A percentile compares a stretch with the other conserved stretches of the same genome.
These are phyloP conservation scores for Macrocybe gigantea DNA, from an alignment of 768 basidiomycete species.

Conservation along the genomic window DNA sequence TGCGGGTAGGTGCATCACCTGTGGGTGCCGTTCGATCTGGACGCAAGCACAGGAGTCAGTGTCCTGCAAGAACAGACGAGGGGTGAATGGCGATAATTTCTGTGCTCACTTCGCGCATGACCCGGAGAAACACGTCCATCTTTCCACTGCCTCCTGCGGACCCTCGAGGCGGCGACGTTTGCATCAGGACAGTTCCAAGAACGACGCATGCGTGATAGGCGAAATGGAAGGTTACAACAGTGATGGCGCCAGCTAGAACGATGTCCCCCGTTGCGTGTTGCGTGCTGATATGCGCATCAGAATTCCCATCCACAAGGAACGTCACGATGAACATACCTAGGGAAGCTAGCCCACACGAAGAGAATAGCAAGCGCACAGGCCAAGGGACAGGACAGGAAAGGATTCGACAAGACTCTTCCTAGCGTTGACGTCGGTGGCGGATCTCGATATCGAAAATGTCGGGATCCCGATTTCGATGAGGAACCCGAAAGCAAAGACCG, in stretches of 20 bases:
- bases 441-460: constrained; percentile 11
- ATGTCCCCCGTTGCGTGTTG: constrained; percentile 78
- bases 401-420: constrained; percentile 55
- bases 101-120: constrained; percentile 68
- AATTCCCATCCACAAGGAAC: neutral
- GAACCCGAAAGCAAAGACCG: constrained; percentile 34
- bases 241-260: constrained; percentile 72
- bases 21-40: constrained; percentile 79
- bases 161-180: constrained; percentile 77
- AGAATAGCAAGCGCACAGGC: constrained; percentile 52
- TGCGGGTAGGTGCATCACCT: constrained; percentile 76
- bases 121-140: constrained; percentile 79
- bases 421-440: constrained; percentile 29
- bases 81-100: too few species aligned
- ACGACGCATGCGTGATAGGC: constrained; percentile 82
- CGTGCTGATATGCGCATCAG: constrained; percentile 14
- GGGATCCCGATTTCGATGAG: constrained; percentile 4
- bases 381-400: constrained; percentile 65
- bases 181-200: constrained; percentile 81
- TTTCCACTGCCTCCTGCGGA: constrained; percentile 39
- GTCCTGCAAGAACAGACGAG: neutral
- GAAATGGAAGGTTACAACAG: constrained; percentile 72
- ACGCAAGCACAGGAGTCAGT: neutral
- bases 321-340: constrained; percentile 39
- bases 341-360: constrained; percentile 43